phyloP scores from a whole-genome alignment of 176 grass and related monocot genomes.

The Hsuehochloa calcarea region DNA sequence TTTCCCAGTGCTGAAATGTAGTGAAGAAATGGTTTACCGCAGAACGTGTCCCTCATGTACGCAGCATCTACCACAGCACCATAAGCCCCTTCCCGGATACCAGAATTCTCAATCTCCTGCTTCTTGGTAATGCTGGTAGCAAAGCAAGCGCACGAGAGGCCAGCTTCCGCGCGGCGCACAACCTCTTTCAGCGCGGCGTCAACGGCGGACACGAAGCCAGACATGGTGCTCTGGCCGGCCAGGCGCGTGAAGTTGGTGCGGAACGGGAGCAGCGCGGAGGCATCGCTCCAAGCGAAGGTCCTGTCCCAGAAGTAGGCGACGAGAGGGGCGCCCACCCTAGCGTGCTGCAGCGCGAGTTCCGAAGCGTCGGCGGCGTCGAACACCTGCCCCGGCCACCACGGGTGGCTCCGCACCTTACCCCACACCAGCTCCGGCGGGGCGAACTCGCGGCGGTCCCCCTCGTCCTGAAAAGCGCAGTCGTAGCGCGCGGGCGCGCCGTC shows the following conservation, averaged over 20 bases:
- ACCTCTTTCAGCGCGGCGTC: constrained; percentile 60
- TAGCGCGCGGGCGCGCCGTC: constrained; percentile 19
- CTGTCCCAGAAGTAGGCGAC: constrained; percentile 81
- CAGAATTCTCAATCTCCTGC: constrained; percentile 62
- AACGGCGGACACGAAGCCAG: constrained; percentile 46
- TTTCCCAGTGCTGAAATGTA: constrained; percentile 58
- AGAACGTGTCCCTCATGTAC: constrained; percentile 59
- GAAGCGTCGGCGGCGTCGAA: constrained; percentile 74
- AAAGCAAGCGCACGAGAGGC: constrained; percentile 59
- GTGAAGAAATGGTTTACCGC: constrained; percentile 38
- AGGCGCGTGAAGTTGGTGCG: constrained; percentile 45
- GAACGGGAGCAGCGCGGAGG: constrained; percentile 62
- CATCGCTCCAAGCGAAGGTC: constrained; percentile 73
- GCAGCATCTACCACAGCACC: constrained; percentile 31
- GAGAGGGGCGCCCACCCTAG: constrained; percentile 43
- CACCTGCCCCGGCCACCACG: constrained; percentile 91
- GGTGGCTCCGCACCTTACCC: constrained; percentile 84
- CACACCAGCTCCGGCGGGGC: constrained; percentile 53
- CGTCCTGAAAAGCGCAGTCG: constrained; percentile 47
- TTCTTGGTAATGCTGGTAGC: constrained; percentile 16
- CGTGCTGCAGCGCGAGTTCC: constrained; percentile 46
- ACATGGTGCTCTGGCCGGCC: constrained; percentile 45
- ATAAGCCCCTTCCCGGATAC: constrained; percentile 48
- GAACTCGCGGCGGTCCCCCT: constrained; percentile 24
- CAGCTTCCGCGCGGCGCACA: constrained; percentile 36